These are phyloP conservation scores for Scytalidium sp. DNA, from an alignment of 2,329 filamentous ascomycete genomes.

Conservation along the genomic window DNA sequence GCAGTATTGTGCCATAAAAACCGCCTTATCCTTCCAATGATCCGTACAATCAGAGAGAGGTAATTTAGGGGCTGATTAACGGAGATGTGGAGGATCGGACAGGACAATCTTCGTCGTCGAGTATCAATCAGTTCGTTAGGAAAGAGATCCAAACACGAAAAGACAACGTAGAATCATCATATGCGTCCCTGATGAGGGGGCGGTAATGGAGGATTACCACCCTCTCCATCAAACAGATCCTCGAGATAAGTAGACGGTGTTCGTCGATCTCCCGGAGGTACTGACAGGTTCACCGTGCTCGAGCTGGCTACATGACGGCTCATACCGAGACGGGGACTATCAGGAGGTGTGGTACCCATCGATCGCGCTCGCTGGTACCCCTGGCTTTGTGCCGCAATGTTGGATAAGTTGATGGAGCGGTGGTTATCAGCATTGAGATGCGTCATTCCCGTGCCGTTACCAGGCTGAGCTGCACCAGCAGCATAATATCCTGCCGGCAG, in stretches of 20 bases:
- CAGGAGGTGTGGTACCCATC: slow-evolving; percentile 45
- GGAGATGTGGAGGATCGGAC: no score
- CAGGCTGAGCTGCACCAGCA: slow-evolving; percentile 44
- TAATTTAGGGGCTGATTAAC: no score
- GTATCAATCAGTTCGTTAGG: no score
- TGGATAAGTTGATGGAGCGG: slow-evolving; percentile 52
- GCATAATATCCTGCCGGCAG: slow-evolving; percentile 91
- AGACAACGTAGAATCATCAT: no score
- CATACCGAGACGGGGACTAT: slow-evolving; percentile 53
- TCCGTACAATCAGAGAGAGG: no score
- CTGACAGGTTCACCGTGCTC: slow-evolving; percentile 64
- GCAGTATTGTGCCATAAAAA: no score
- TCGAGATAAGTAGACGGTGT: slow-evolving; percentile 89
- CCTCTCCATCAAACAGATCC: slow-evolving; percentile 69
- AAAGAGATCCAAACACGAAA: no score
- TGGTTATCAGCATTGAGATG: slow-evolving; percentile 26
- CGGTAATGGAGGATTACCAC: not conserved
- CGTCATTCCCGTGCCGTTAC: slow-evolving; percentile 31
- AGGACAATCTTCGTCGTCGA: no score
- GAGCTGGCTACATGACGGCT: slow-evolving; percentile 43
- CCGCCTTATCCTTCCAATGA: no score
- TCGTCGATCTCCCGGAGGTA: slow-evolving; percentile 60
- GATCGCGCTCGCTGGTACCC: slow-evolving; percentile 45
- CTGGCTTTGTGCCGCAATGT: slow-evolving; percentile 50
- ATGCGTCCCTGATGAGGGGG: not conserved